A percentile compares a stretch with the other conserved stretches of the same genome.
These are phyloP conservation scores for Aspergillus pseudoterreus DNA, from an alignment of 2,329 filamentous ascomycete species.

Conservation along the genomic window DNA sequence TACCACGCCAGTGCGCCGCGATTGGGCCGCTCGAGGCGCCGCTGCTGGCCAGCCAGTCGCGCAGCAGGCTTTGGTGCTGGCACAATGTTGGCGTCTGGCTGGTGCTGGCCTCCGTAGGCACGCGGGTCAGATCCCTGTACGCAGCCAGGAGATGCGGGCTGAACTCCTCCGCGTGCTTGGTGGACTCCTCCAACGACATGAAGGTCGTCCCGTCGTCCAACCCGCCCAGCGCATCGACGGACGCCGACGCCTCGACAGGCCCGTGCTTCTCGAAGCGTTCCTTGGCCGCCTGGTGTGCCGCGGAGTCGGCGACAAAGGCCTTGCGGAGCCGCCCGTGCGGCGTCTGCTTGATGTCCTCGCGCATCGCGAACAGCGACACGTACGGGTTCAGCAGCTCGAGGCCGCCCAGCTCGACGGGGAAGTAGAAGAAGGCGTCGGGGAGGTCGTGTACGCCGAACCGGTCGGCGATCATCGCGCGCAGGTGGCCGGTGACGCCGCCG, in stretches of 20 bases:
- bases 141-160: constrained; percentile 27
- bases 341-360: constrained; percentile 36
- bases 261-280: constrained; percentile 28
- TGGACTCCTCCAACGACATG: constrained; percentile 40
- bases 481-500: constrained; percentile 51
- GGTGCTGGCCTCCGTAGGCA: constrained; percentile 31
- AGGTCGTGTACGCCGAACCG: constrained; percentile 50
- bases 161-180: constrained; percentile 30
- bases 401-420: constrained; percentile 50
- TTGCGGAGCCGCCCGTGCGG: constrained; percentile 31
- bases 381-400: constrained; percentile 51
- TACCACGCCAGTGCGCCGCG: constrained; percentile 24
- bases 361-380: constrained; percentile 47
- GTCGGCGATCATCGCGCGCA: constrained; percentile 50
- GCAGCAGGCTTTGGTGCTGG: constrained; percentile 19
- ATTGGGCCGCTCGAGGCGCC: constrained; percentile 15
- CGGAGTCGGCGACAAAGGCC: constrained; percentile 46
- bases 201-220: constrained; percentile 19
- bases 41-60: constrained; percentile 4
- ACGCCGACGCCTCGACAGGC: not conserved
- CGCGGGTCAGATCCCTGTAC: constrained; percentile 29
- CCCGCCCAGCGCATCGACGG: not conserved
- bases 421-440: constrained; percentile 52
- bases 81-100: constrained; percentile 25
- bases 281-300: constrained; percentile 49